These are phyloP conservation scores for Paecilomyces formosus DNA, from an alignment of 2,329 filamentous ascomycete genomes.

Conservation along the genomic window DNA sequence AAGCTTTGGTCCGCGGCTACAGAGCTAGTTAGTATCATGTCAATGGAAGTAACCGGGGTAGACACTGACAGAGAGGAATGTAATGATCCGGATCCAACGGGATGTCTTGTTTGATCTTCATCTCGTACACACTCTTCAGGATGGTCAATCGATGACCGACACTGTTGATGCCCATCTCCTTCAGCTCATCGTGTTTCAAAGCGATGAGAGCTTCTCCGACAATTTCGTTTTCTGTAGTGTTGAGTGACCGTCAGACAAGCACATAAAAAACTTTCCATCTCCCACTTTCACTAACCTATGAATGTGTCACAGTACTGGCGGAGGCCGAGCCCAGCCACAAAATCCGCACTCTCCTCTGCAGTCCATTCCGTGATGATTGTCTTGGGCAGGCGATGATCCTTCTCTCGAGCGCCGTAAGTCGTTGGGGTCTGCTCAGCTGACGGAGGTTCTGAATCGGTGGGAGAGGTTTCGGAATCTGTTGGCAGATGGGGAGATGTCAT, in stretches of 20 bases:
- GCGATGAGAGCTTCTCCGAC: conserved; percentile 85
- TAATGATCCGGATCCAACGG: conserved; percentile 90
- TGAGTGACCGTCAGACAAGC: conserved; percentile 5
- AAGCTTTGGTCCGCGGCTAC: conserved; percentile 84
- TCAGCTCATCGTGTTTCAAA: conserved; percentile 84
- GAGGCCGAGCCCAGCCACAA: conserved; percentile 70
- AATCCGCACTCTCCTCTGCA: conserved; percentile 83
- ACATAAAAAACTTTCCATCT: neutral
- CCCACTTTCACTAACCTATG: conserved; percentile 55
- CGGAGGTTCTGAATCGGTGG: conserved; percentile 50
- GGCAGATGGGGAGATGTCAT: conserved; percentile 51
- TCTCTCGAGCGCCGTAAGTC: conserved; percentile 47
- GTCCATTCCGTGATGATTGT: conserved; percentile 56
- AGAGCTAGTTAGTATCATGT: conserved; percentile 1
- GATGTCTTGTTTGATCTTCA: conserved; percentile 89
- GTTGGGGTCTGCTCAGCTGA: conserved; percentile 58
- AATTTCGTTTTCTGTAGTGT: conserved; percentile 76
- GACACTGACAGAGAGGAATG: conserved; percentile 72
- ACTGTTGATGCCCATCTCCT: conserved; percentile 87
- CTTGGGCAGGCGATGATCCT: conserved; percentile 47
- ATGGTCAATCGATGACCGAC: conserved; percentile 93
- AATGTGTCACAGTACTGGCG: conserved; percentile 77
- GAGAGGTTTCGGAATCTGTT: conserved; percentile 50
- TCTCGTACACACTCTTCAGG: conserved; percentile 90
- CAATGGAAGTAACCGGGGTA: conserved; percentile 4